A percentile compares a stretch with the other conserved stretches of the same genome.
Conservation (phyloP, 257 asterid species). For the Apocynum venetum region DNA sequence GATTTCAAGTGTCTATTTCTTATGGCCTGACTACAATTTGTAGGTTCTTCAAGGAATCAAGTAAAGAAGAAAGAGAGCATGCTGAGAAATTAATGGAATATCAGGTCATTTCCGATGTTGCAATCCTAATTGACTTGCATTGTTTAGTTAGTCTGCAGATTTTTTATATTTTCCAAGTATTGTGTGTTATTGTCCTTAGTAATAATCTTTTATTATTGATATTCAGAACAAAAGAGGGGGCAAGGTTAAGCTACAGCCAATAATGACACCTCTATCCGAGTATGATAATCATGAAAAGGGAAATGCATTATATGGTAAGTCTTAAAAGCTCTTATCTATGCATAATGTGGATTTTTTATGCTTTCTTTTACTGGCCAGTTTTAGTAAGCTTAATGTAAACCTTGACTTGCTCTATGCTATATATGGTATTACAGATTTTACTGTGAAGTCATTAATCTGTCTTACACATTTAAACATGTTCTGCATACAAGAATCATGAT, state of each 20-base stretch:
- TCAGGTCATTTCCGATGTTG: slow-evolving; percentile 40
- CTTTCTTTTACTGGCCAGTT: background rate
- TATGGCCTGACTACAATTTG: background rate
- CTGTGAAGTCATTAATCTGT: background rate
- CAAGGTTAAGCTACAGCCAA: slow-evolving; percentile 25
- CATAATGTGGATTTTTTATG: background rate
- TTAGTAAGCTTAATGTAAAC: background rate
- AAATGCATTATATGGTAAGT: slow-evolving; percentile 32
- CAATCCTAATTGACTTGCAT: background rate
- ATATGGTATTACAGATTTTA: background rate
- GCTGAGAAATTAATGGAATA: slow-evolving; percentile 78
- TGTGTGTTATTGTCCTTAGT: background rate
- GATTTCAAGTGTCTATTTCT: background rate
- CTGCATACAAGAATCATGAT: too few relatives aligned
- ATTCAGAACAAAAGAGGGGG: slow-evolving; percentile 35
- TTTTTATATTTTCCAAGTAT: background rate
- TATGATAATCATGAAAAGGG: slow-evolving; percentile 30
- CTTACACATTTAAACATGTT: too few relatives aligned
- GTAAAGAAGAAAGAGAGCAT: slow-evolving; percentile 70
- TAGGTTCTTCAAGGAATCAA: slow-evolving; percentile 80
- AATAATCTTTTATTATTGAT: background rate
- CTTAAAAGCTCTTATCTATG: background rate
- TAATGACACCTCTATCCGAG: slow-evolving; percentile 27
- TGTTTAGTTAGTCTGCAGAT: background rate
- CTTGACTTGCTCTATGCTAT: background rate